Evolutionary conservation across 163 green algal genomes (phyloP).

Genomic region (Chlorella variabilis): DNA sequence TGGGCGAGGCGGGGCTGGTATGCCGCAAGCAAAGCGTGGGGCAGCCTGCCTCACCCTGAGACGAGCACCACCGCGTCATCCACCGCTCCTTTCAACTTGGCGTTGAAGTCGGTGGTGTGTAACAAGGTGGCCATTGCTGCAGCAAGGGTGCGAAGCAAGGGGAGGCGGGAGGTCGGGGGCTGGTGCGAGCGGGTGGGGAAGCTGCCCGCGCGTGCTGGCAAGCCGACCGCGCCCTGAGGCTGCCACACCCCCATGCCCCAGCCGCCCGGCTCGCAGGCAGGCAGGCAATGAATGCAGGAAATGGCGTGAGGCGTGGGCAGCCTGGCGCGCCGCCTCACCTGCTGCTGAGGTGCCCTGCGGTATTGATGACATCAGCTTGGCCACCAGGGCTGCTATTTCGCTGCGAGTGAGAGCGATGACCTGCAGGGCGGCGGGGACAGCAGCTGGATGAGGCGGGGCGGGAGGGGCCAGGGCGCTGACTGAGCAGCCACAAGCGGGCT

Average conservation of each 20-base stretch:
- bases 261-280: too few relatives aligned
- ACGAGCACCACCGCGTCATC: background rate
- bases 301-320: too few relatives aligned
- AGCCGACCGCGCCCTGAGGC: too few relatives aligned
- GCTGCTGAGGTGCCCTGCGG: background rate
- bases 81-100: background rate
- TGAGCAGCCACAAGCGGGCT: background rate
- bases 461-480: too few relatives aligned
- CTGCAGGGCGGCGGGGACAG: background rate
- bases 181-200: background rate
- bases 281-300: too few relatives aligned
- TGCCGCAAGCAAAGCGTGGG: background rate
- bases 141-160: background rate
- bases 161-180: background rate
- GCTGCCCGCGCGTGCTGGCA: too few relatives aligned
- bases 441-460: too few relatives aligned
- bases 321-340: background rate
- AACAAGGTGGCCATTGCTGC: conserved; percentile 3
- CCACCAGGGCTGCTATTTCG: background rate
- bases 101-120: background rate
- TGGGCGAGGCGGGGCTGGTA: too few relatives aligned
- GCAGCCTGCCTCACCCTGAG: background rate
- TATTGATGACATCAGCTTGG: background rate
- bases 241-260: too few relatives aligned
- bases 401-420: background rate